Percentiles rank a stretch among this genome's conserved stretches.
Conservation (phyloP, 805 yeast species). For the Candida chilensis region DNA sequence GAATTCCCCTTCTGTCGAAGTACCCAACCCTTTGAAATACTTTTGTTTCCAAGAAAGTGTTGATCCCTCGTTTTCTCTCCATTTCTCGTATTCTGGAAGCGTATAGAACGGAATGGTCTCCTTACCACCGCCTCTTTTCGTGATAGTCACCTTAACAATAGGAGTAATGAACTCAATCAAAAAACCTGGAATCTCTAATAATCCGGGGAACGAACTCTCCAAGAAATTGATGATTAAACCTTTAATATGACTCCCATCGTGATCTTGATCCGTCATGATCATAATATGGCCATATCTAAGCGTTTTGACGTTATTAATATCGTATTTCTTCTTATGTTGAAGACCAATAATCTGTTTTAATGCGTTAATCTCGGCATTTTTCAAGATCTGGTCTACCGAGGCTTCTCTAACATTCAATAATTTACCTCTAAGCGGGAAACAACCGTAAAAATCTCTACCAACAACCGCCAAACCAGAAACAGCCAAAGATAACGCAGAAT, state of each 20-base stretch:
- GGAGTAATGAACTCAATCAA: constrained; percentile 93
- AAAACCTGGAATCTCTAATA: constrained; percentile 85
- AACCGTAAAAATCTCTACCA: constrained; percentile 92
- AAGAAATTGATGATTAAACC: constrained; percentile 90
- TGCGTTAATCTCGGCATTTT: constrained; percentile 91
- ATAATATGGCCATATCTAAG: constrained; percentile 92
- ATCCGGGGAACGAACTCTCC: constrained; percentile 91
- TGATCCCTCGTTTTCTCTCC: constrained; percentile 82
- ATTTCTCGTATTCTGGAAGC: constrained; percentile 91
- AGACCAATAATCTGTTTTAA: constrained; percentile 92
- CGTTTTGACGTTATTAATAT: constrained; percentile 48
- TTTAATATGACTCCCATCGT: constrained; percentile 96
- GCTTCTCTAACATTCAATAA: constrained; percentile 94
- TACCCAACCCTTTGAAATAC: constrained; percentile 98
- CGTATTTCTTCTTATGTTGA: constrained; percentile 82
- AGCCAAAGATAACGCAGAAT: constrained; percentile 88
- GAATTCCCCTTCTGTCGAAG: constrained; percentile 76
- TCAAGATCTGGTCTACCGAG: constrained; percentile 86
- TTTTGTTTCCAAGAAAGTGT: constrained; percentile 80
- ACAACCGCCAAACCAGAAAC: constrained; percentile 91
- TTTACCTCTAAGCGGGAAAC: constrained; percentile 93
- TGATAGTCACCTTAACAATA: constrained; percentile 80
- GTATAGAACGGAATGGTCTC: constrained; percentile 71
- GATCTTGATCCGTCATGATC: constrained; percentile 99
- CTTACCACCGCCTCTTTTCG: constrained; percentile 48